Conservation (phyloP, 192 early-diverging fungal species). For the Backusella tarrabulga region DNA sequence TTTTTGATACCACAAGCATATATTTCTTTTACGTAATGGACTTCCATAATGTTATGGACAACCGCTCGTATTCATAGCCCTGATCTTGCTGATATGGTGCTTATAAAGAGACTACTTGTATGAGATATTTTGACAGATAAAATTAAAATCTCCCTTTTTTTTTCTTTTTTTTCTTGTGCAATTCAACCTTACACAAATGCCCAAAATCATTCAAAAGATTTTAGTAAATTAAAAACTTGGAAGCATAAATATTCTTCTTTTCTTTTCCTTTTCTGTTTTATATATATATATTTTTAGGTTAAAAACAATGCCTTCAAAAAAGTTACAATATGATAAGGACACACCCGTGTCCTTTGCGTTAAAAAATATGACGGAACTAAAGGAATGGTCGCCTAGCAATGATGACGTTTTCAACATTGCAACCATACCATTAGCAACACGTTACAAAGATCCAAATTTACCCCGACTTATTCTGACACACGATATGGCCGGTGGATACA, state of each 20-base stretch:
- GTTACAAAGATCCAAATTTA: background rate
- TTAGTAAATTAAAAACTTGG: no score
- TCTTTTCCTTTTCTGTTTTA: background rate
- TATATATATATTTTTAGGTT: background rate
- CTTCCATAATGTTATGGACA: background rate
- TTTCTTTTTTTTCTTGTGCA: background rate
- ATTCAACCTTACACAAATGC: background rate
- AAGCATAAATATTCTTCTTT: background rate
- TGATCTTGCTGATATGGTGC: background rate
- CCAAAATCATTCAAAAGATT: no score
- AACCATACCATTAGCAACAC: background rate
- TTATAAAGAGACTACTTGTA: background rate
- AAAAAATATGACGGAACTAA: constrained; percentile 10
- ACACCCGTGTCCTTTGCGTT: constrained; percentile 14
- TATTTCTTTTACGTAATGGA: background rate
- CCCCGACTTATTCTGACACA: constrained; percentile 52
- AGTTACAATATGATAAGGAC: background rate
- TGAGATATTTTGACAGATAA: background rate
- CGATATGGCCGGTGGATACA: constrained; percentile 67
- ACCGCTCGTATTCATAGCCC: background rate
- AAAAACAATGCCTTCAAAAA: constrained; percentile 19
- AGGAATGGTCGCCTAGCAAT: constrained; percentile 16
- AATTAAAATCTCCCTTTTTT: background rate
- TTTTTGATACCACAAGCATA: background rate
- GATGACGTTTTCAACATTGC: constrained; percentile 19